Conservation (phyloP, 73 alveolate species). For the Tetrahymena elliotti region DNA sequence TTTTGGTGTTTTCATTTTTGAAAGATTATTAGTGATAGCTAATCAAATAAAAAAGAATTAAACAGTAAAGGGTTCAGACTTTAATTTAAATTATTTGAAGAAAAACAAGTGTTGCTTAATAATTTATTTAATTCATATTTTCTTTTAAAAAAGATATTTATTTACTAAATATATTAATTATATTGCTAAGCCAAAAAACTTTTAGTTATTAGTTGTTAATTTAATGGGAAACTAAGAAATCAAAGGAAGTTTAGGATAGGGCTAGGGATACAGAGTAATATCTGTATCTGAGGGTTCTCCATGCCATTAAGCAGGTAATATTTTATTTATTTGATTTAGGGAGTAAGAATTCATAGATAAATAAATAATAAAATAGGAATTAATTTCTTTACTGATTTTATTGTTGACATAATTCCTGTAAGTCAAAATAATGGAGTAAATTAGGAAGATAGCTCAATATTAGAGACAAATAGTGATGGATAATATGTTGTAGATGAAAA, state of each 20-base stretch:
- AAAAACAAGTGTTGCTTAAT: neutral
- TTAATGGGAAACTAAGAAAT: neutral
- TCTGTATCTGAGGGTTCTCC: neutral
- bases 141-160: neutral
- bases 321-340: neutral
- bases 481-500: neutral
- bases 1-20: neutral
- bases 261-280: neutral
- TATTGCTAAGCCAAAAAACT: neutral
- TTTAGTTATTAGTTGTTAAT: neutral
- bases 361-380: neutral
- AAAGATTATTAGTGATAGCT: neutral
- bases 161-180: neutral
- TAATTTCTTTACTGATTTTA: neutral
- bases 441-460: neutral
- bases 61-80: neutral
- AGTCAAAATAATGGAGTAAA: neutral
- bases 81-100: neutral
- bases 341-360: neutral
- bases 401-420: neutral
- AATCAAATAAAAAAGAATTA: neutral
- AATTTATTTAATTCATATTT: neutral
- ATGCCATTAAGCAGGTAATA: neutral
- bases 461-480: neutral
- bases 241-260: neutral